A percentile compares a stretch with the other conserved stretches of the same genome.
phyloP scores from a whole-genome alignment of 768 basidiomycete species.

The Trametes villosa region DNA sequence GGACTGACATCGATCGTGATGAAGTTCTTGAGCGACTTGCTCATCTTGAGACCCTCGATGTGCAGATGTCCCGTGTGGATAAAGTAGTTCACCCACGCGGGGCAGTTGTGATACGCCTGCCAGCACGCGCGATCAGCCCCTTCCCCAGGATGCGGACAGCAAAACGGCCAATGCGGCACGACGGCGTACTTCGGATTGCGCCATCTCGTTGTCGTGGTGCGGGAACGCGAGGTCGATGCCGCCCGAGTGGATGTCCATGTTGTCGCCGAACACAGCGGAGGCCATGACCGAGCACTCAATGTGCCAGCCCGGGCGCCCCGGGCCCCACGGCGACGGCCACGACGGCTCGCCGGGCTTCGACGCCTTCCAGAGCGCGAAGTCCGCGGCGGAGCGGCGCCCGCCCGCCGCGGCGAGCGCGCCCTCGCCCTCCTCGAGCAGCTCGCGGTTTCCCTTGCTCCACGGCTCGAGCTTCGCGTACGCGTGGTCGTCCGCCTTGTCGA shows the following conservation, averaged over 20 bases:
- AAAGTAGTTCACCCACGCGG: constrained; percentile 98
- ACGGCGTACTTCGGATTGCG: constrained; percentile 83
- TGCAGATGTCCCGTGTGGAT: constrained; percentile 97
- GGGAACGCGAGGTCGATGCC: constrained; percentile 98
- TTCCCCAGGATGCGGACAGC: no score
- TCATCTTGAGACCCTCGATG: constrained; percentile 99
- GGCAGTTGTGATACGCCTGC: constrained; percentile 91
- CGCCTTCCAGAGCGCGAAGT: constrained; percentile 98
- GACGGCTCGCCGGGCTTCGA: constrained; percentile 95
- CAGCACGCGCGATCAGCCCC: no score
- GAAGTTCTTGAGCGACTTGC: constrained; percentile 98
- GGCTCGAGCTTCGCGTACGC: constrained; percentile 94
- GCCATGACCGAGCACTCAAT: constrained; percentile 99
- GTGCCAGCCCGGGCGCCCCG: constrained; percentile 97
- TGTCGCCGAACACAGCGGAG: constrained; percentile 82
- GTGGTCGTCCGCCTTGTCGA: constrained; percentile 78
- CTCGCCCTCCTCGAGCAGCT: constrained; percentile 90
- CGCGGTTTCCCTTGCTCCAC: constrained; percentile 93
- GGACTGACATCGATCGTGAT: constrained; percentile 87
- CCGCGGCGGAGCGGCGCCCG: constrained; percentile 79
- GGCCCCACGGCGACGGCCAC: constrained; percentile 97
- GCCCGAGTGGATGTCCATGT: constrained; percentile 98
- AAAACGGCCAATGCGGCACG: no score
- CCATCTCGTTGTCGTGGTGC: constrained; percentile 98
- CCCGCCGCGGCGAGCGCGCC: constrained; percentile 68